Base-by-base conservation (phyloP, 805 yeast genomes). In the Naumovozyma castellii region DNA sequence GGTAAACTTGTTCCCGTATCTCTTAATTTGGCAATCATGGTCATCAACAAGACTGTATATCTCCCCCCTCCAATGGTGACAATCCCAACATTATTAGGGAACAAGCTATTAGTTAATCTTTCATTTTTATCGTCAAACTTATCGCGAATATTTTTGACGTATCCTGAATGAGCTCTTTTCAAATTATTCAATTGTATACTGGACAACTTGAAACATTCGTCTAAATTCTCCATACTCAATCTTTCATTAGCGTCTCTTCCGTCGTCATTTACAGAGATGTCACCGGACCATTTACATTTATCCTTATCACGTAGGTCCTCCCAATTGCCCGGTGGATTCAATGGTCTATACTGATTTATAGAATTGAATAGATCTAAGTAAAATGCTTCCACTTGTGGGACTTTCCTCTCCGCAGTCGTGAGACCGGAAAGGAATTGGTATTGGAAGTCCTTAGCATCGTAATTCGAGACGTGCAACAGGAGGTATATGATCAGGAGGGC, bases 1-100 rank as follows among this genome's bases (percentile, higher is more conserved):
- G 96, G 95, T 29, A 81, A 60, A 12, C 68, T 69, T 2, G 83
- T 76, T 2, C 90, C 86, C 5, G 72, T 65, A 31, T 76, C 73
- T 51, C 95, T 66, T 37, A 86, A 49, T 35, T 67, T 59, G 45
- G 66, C 63, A 5, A 81, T 62, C 8, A 80, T 69, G 4, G 78
- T 54, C 19, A 78, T 59, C 1, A 82, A 67, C 19, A 81, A 59
- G 74, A 84, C 73, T 36, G 83, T 78, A 50, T 74, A 81, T 43
- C 68, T 69, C 2, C 84, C 84, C 36, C 90, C 90, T n/a, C 85
- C 90, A 35, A 81, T 78, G 41, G 75, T 74, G 0, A 81, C 80
- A 19, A 80, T 75, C 5, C 88, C 90, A 41, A 71, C 64, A 1
- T 80, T 77, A n/a, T 44, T 44, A 9, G 51, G 43, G 39, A 45